These are phyloP conservation scores for Nematodospora anomalae DNA, from an alignment of 1,139 yeast species.

Conservation along the genomic window DNA sequence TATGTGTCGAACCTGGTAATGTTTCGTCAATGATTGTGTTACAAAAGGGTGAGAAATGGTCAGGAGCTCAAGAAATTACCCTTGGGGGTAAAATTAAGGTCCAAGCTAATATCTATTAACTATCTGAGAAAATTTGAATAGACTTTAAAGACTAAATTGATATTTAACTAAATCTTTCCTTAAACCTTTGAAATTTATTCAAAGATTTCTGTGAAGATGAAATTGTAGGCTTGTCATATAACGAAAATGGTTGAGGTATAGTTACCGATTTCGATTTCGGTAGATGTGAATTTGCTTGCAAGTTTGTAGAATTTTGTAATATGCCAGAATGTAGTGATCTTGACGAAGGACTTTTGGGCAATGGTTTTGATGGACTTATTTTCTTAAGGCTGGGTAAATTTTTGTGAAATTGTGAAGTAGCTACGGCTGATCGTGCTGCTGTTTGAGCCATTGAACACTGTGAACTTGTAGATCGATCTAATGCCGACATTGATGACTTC, in stretches of 20 bases:
- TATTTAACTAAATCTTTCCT: constrained; percentile 26
- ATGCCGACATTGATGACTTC: constrained; percentile 13
- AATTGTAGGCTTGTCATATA: constrained; percentile 45
- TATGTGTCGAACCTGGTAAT: constrained; percentile 92
- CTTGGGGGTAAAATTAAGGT: constrained; percentile 46
- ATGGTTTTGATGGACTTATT: constrained; percentile 14
- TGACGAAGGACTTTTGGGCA: constrained; percentile 9
- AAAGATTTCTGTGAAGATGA: constrained; percentile 46
- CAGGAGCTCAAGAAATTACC: constrained; percentile 36
- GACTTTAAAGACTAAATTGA: background rate
- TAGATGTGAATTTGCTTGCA: constrained; percentile 2
- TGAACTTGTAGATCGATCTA: constrained; percentile 12
- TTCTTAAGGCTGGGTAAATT: constrained; percentile 9
- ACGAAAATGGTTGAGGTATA: constrained; percentile 25
- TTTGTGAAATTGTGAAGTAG: constrained; percentile 4
- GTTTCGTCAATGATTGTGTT: constrained; percentile 68
- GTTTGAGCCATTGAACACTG: constrained; percentile 5
- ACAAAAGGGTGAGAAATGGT: constrained; percentile 70
- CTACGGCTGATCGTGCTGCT: background rate
- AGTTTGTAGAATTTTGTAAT: constrained; percentile 9
- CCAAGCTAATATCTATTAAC: constrained; percentile 41
- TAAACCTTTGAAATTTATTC: constrained; percentile 31
- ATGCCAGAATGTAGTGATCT: constrained; percentile 3
- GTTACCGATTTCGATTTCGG: constrained; percentile 18
- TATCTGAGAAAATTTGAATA: constrained; percentile 27